A percentile compares a stretch with the other conserved stretches of the same genome.
These are phyloP conservation scores for Rhizophagus prolifer DNA, from an alignment of 192 early-diverging fungal species.

Conservation along the genomic window DNA sequence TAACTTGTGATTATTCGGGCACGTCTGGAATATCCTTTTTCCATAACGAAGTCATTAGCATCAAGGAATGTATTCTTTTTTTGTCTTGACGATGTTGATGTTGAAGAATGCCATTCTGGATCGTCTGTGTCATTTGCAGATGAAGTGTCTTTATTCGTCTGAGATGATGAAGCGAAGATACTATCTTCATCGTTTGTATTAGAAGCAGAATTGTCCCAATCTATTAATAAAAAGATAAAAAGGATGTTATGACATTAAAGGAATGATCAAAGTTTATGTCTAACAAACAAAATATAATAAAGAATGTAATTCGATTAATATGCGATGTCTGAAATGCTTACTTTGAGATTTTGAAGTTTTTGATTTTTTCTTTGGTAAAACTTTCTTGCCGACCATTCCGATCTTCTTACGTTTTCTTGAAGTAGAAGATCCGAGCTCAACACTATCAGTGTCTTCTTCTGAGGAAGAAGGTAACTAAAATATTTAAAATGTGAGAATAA, in stretches of 20 bases:
- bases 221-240: not conserved
- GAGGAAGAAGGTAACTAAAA: constrained; percentile 17
- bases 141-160: not conserved
- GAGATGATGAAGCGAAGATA: not conserved
- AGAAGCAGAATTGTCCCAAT: not conserved
- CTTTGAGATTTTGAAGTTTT: not conserved
- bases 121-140: not conserved
- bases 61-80: constrained; percentile 27
- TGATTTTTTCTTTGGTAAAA: not conserved
- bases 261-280: too few species aligned
- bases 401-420: too few species aligned
- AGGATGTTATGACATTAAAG: too few species aligned
- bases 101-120: not conserved
- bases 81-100: constrained; percentile 19
- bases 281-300: too few species aligned
- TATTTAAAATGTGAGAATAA: not conserved
- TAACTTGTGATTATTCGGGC: constrained; percentile 36
- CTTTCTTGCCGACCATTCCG: not conserved
- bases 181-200: not conserved
- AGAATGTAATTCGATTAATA: not conserved
- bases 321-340: not conserved
- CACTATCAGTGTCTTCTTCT: constrained; percentile 4
- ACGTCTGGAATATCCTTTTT: constrained; percentile 40
- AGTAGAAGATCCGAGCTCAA: not conserved
- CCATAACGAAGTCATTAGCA: constrained; percentile 3